phyloP scores from a whole-genome alignment of 2,329 filamentous ascomycete genomes.

The Hymenoscyphus linearis region DNA sequence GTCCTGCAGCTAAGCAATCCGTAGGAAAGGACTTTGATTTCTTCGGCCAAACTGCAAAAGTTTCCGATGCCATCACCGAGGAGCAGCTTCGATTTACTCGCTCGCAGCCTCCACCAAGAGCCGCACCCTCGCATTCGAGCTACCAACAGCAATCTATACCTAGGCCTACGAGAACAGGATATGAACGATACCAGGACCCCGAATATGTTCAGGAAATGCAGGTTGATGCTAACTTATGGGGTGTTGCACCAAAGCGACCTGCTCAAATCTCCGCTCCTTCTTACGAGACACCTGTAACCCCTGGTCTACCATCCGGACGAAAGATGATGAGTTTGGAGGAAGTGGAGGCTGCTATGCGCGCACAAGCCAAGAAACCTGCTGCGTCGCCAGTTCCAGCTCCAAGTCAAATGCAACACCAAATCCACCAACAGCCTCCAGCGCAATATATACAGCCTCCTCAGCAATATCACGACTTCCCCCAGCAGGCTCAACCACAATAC shows the following conservation, averaged over 20 bases:
- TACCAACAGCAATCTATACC: slow-evolving; percentile 38
- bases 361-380: slow-evolving; percentile 53
- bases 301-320: slow-evolving; percentile 40
- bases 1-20: slow-evolving; percentile 39
- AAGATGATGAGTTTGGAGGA: slow-evolving; percentile 97
- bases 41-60: slow-evolving; percentile 85
- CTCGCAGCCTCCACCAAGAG: slow-evolving; percentile 56
- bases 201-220: slow-evolving; percentile 85
- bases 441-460: slow-evolving; percentile 13
- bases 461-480: slow-evolving; percentile 14
- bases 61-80: slow-evolving; percentile 80
- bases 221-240: slow-evolving; percentile 92
- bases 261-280: slow-evolving; percentile 23
- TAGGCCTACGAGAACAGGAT: slow-evolving; percentile 71
- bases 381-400: slow-evolving; percentile 20
- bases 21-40: slow-evolving; percentile 97
- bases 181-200: slow-evolving; percentile 83
- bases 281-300: slow-evolving; percentile 27
- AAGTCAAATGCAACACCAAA: slow-evolving; percentile 24
- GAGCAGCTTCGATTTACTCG: slow-evolving; percentile 82
- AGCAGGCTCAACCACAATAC: slow-evolving; percentile 29
- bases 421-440: slow-evolving; percentile 28
- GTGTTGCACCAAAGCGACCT: slow-evolving; percentile 61
- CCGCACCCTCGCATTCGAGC: slow-evolving; percentile 36
- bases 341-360: slow-evolving; percentile 87